phyloP scores from a whole-genome alignment of 805 yeast species.

The Candida piceae region DNA sequence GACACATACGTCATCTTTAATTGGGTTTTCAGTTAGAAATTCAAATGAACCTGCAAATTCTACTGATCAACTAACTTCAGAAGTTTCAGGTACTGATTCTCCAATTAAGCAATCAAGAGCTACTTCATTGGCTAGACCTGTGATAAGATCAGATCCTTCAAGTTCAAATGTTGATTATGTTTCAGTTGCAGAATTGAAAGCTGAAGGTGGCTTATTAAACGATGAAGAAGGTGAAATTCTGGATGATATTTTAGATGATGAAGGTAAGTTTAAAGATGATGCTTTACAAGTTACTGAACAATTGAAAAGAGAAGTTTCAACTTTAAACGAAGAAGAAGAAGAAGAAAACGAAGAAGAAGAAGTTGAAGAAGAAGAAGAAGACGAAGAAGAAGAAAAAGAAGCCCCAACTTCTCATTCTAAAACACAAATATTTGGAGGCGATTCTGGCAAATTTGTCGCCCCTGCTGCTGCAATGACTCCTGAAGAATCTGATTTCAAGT shows the following conservation, averaged over 20 bases:
- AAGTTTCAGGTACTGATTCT: slow-evolving; percentile 17
- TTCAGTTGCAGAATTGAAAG: slow-evolving; percentile 32
- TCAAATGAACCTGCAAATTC: slow-evolving; percentile 16
- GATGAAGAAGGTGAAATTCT: slow-evolving; percentile 56
- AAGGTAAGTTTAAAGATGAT: slow-evolving; percentile 48
- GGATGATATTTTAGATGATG: slow-evolving; percentile 45
- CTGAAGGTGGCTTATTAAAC: slow-evolving; percentile 50
- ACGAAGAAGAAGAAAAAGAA: no score
- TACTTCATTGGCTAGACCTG: slow-evolving; percentile 32
- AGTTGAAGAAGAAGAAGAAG: no score
- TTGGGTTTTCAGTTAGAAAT: slow-evolving; percentile 43
- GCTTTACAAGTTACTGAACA: slow-evolving; percentile 31
- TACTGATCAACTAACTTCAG: slow-evolving; percentile 5
- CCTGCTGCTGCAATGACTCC: slow-evolving; percentile 29
- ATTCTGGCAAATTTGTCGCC: slow-evolving; percentile 29
- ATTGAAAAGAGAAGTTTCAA: slow-evolving; percentile 5
- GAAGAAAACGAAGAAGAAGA: no score
- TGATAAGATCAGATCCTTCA: slow-evolving; percentile 38
- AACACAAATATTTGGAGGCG: slow-evolving; percentile 25
- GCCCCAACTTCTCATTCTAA: background rate
- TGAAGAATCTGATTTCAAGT: slow-evolving; percentile 15
- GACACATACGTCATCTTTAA: slow-evolving; percentile 43
- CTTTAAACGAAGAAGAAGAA: no score
- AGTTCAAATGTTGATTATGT: slow-evolving; percentile 16
- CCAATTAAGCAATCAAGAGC: slow-evolving; percentile 26